Percentiles rank a stretch among this genome's conserved stretches.
Evolutionary conservation across 768 basidiomycete species (phyloP).

Genomic region (Phallus indusiatus): DNA sequence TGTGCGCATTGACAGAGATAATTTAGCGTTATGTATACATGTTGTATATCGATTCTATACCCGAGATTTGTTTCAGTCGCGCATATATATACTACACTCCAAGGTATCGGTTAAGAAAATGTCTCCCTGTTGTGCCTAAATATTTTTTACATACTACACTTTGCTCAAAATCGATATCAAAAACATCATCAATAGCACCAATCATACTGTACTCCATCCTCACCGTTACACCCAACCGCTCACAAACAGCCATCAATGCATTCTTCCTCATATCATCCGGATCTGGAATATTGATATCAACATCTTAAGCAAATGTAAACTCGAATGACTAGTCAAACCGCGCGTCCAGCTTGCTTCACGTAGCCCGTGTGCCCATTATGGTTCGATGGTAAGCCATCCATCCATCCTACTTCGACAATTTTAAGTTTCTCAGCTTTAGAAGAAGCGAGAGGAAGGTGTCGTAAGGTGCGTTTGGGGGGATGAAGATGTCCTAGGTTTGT

Average conservation of each 20-base stretch:
- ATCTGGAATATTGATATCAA: conserved; percentile 3
- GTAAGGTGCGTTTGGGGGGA: conserved; percentile 3
- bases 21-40: too few species aligned
- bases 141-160: too few species aligned
- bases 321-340: background rate
- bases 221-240: background rate
- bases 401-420: conserved; percentile 8
- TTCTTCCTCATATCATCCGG: background rate
- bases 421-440: conserved; percentile 10
- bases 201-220: background rate
- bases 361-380: background rate
- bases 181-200: background rate
- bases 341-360: conserved; percentile 3
- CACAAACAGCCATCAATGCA: background rate
- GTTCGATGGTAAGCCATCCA: conserved; percentile 2
- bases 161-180: background rate
- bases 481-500: conserved; percentile 5
- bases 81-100: too few species aligned
- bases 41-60: too few species aligned
- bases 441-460: conserved; percentile 3
- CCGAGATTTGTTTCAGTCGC: too few species aligned
- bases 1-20: too few species aligned
- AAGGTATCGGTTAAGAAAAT: too few species aligned
- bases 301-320: background rate
- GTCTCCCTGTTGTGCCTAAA: too few species aligned